These are phyloP conservation scores for Gautieria morchelliformis DNA, from an alignment of 768 basidiomycete genomes.

Conservation along the genomic window DNA sequence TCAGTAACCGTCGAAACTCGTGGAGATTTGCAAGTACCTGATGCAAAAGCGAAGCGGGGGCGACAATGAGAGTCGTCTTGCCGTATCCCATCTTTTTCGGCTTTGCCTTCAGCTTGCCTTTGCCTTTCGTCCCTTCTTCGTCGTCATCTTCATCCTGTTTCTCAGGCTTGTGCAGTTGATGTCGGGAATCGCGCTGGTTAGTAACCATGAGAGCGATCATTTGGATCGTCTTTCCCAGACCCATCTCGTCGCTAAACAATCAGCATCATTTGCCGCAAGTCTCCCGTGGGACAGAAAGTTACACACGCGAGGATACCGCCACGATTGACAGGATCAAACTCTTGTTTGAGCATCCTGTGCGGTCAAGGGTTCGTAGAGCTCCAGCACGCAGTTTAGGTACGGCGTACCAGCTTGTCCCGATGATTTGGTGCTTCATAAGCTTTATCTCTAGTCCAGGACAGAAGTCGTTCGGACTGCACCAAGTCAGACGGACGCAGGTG, in stretches of 20 bases:
- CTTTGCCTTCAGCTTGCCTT: neutral
- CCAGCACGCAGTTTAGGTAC: neutral
- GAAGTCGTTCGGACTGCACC: constrained; percentile 39
- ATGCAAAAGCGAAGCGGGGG: constrained; percentile 63
- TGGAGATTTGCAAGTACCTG: constrained; percentile 34
- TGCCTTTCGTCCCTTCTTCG: neutral
- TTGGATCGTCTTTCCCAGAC: constrained; percentile 65
- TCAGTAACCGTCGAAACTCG: neutral
- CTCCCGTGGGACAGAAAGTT: neutral
- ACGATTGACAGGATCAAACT: constrained; percentile 29
- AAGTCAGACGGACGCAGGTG: neutral
- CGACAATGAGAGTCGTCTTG: constrained; percentile 62
- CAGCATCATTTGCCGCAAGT: neutral
- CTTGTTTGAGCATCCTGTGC: constrained; percentile 53
- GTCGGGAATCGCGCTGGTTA: constrained; percentile 36
- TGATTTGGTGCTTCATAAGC: constrained; percentile 63
- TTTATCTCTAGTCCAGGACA: constrained; percentile 62
- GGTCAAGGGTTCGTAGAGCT: neutral
- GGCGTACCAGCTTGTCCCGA: constrained; percentile 58
- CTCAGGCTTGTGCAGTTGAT: neutral
- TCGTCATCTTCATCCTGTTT: neutral
- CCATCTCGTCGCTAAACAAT: constrained; percentile 56
- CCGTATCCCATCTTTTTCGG: constrained; percentile 16
- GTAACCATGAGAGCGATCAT: constrained; percentile 75
- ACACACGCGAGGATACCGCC: constrained; percentile 59